phyloP scores from a whole-genome alignment of 768 basidiomycete genomes.

The Lactarius akahatsu region DNA sequence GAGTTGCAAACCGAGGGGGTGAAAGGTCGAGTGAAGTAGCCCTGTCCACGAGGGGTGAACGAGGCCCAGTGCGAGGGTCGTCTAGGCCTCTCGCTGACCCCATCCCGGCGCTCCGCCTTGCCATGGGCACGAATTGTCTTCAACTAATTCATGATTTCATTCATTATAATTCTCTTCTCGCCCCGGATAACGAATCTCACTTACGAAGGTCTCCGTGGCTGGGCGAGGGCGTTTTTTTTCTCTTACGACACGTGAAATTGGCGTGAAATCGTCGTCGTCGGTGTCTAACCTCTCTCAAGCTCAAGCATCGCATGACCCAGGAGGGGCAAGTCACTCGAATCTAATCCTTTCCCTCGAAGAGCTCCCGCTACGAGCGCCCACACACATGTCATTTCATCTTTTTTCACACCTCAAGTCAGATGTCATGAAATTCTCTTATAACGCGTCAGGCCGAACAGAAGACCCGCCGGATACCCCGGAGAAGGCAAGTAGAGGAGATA shows the following conservation, averaged over 20 bases:
- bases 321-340: not conserved
- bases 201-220: not conserved
- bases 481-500: not conserved
- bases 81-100: conserved; percentile 10
- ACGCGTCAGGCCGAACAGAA: not conserved
- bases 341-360: not conserved
- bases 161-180: not conserved
- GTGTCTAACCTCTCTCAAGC: not conserved
- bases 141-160: not conserved
- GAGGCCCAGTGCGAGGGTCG: conserved; percentile 33
- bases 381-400: conserved; percentile 3
- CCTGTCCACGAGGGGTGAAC: conserved; percentile 38
- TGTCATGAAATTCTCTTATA: not conserved
- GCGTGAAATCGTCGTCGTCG: not conserved
- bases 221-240: too few species aligned
- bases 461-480: not conserved
- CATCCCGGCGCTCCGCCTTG: conserved; percentile 21
- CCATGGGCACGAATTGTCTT: not conserved
- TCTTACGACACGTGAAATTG: not conserved
- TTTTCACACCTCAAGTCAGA: not conserved
- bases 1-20: conserved; percentile 24
- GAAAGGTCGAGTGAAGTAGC: conserved; percentile 26
- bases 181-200: not conserved
- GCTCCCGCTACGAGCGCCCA: not conserved
- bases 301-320: not conserved